A percentile compares a stretch with the other conserved stretches of the same genome.
These are phyloP conservation scores for Fusarium devonianum DNA, from an alignment of 2,329 filamentous ascomycete genomes.

Conservation along the genomic window DNA sequence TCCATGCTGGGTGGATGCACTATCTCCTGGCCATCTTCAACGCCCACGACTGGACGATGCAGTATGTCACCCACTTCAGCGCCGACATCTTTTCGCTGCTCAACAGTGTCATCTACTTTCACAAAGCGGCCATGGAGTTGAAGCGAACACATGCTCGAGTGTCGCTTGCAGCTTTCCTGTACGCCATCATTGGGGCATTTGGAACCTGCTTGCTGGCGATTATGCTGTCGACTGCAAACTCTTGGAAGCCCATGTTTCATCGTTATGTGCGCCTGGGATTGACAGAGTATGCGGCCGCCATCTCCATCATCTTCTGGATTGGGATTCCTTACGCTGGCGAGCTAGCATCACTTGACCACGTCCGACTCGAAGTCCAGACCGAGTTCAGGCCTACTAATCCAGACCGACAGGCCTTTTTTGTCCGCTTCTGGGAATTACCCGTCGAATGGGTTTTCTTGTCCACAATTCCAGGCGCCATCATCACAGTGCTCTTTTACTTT, in stretches of 20 bases:
- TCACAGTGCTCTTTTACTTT: slow-evolving; percentile 73
- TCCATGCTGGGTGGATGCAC: slow-evolving; percentile 72
- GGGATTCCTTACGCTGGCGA: slow-evolving; percentile 68
- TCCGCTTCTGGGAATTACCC: slow-evolving; percentile 68
- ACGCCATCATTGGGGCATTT: slow-evolving; percentile 68
- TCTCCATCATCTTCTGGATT: slow-evolving; percentile 71
- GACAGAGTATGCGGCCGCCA: slow-evolving; percentile 70
- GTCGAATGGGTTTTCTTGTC: slow-evolving; percentile 67
- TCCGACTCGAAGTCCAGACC: slow-evolving; percentile 62
- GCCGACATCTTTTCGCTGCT: slow-evolving; percentile 72
- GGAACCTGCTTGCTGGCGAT: slow-evolving; percentile 70
- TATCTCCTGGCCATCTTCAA: slow-evolving; percentile 70
- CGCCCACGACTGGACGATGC: slow-evolving; percentile 74
- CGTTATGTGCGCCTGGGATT: slow-evolving; percentile 67
- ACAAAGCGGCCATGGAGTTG: slow-evolving; percentile 71
- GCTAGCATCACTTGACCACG: slow-evolving; percentile 63
- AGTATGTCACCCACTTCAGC: slow-evolving; percentile 72
- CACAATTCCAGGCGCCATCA: slow-evolving; percentile 68
- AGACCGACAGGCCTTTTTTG: slow-evolving; percentile 63
- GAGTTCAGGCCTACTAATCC: slow-evolving; percentile 65
- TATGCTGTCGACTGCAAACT: slow-evolving; percentile 66
- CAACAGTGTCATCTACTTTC: slow-evolving; percentile 73
- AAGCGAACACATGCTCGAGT: slow-evolving; percentile 63
- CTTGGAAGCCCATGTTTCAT: slow-evolving; percentile 68
- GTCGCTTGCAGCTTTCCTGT: slow-evolving; percentile 69